These are phyloP conservation scores for Geotrichum macrosporum DNA, from an alignment of 1,139 yeast species.

Conservation along the genomic window DNA sequence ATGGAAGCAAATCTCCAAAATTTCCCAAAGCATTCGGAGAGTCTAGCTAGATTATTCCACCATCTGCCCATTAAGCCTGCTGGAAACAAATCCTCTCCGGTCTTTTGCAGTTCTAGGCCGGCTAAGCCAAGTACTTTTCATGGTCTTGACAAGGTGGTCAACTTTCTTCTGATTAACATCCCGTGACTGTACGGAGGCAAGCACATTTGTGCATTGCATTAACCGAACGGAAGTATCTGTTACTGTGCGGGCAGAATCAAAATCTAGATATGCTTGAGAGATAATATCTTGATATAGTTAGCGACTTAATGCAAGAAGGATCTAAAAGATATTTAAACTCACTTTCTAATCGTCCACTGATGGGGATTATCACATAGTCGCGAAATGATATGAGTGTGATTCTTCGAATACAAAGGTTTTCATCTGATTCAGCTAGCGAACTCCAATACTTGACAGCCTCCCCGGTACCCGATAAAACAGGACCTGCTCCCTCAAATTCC, in stretches of 20 bases:
- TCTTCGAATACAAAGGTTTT: slow-evolving; percentile 34
- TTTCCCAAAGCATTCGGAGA: no score
- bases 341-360: slow-evolving; percentile 43
- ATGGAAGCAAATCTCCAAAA: no score
- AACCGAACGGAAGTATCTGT: slow-evolving; percentile 41
- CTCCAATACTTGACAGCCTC: slow-evolving; percentile 42
- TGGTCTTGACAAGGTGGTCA: slow-evolving; percentile 41
- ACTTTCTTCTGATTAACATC: slow-evolving; percentile 53
- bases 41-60: no score
- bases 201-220: slow-evolving; percentile 55
- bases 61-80: no score
- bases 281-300: slow-evolving; percentile 8
- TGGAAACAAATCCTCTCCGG: no score
- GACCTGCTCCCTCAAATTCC: slow-evolving; percentile 45
- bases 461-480: slow-evolving; percentile 32
- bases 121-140: slow-evolving; percentile 33
- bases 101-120: slow-evolving; percentile 35
- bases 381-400: slow-evolving; percentile 37
- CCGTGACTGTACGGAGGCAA: slow-evolving; percentile 48
- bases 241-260: slow-evolving; percentile 23
- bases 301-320: not conserved
- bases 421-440: slow-evolving; percentile 32
- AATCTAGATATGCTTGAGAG: slow-evolving; percentile 22
- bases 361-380: slow-evolving; percentile 38
- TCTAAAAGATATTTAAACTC: no score